Conservation (phyloP, 768 basidiomycete species). For the Amyloporia xantha region DNA sequence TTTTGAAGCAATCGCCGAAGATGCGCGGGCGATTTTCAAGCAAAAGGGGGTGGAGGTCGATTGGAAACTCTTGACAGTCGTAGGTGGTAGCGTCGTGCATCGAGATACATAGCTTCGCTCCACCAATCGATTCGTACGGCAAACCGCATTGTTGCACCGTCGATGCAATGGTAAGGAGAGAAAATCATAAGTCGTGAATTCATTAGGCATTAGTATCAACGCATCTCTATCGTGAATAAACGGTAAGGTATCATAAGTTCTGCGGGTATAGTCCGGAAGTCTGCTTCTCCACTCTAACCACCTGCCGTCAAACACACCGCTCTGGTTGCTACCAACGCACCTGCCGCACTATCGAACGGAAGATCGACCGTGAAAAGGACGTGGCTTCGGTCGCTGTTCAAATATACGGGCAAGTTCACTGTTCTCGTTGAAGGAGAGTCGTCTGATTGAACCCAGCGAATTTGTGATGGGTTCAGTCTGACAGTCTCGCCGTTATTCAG, state of each 20-base stretch:
- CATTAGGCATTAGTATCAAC: background rate
- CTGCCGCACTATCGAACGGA: constrained; percentile 62
- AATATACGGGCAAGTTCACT: constrained; percentile 87
- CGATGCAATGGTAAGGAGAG: background rate
- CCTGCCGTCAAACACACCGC: constrained; percentile 89
- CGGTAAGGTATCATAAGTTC: constrained; percentile 8
- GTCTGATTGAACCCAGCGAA: constrained; percentile 73
- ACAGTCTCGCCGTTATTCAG: constrained; percentile 84
- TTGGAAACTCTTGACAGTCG: constrained; percentile 81
- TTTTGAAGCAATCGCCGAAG: constrained; percentile 81
- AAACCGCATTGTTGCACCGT: background rate
- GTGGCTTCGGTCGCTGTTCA: constrained; percentile 84
- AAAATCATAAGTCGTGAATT: background rate
- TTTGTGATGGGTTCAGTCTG: constrained; percentile 71
- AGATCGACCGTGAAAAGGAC: constrained; percentile 88
- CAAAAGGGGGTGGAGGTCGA: constrained; percentile 73
- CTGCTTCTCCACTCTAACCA: constrained; percentile 30
- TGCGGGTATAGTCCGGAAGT: constrained; percentile 12
- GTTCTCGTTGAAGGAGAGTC: constrained; percentile 34
- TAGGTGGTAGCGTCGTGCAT: constrained; percentile 34
- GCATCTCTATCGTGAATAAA: background rate
- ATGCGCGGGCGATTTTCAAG: constrained; percentile 70
- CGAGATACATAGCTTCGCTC: background rate
- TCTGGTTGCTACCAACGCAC: constrained; percentile 73
- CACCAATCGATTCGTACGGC: no score